These are phyloP conservation scores for Yarrowia keelungensis DNA, from an alignment of 805 yeast species.

Conservation along the genomic window DNA sequence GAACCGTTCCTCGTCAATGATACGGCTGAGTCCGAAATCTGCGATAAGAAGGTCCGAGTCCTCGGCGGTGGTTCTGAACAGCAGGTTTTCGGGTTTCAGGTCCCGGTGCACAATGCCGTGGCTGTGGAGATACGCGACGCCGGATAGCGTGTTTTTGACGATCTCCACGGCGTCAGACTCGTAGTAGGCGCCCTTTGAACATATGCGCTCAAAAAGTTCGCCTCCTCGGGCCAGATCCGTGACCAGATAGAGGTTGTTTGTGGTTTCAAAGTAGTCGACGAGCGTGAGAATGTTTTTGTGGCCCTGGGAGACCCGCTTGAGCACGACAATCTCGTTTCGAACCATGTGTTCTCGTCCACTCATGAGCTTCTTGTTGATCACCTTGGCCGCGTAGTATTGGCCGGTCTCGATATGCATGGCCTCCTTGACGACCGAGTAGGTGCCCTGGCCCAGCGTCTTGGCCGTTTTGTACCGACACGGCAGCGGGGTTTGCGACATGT, in stretches of 20 bases:
- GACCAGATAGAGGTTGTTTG: slow-evolving; percentile 59
- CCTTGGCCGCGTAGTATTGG: slow-evolving; percentile 61
- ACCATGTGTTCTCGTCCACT: slow-evolving; percentile 62
- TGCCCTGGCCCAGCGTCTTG: slow-evolving; percentile 53
- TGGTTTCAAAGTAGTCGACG: slow-evolving; percentile 74
- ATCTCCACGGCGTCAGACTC: slow-evolving; percentile 60
- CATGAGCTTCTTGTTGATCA: slow-evolving; percentile 58
- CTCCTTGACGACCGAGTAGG: slow-evolving; percentile 55
- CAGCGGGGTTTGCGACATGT: slow-evolving; percentile 42
- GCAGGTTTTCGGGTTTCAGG: slow-evolving; percentile 72
- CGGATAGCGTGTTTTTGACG: slow-evolving; percentile 59
- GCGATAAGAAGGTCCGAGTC: slow-evolving; percentile 58
- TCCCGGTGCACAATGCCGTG: slow-evolving; percentile 74
- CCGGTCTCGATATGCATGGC: slow-evolving; percentile 53
- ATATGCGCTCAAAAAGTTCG: slow-evolving; percentile 69
- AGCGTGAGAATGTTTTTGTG: slow-evolving; percentile 66
- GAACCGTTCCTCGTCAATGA: slow-evolving; percentile 53
- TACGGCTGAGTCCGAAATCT: slow-evolving; percentile 70
- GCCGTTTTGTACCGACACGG: slow-evolving; percentile 48
- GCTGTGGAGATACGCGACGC: slow-evolving; percentile 63
- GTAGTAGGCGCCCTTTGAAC: slow-evolving; percentile 55
- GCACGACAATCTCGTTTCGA: slow-evolving; percentile 66
- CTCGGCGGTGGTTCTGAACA: slow-evolving; percentile 56
- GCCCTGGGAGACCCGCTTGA: slow-evolving; percentile 58
- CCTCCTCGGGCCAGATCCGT: slow-evolving; percentile 75